A percentile compares a stretch with the other conserved stretches of the same genome.
Evolutionary conservation across 495 filamentous ascomycete genomes (phyloP).

Genomic region (Lindgomyces ingoldianus): DNA sequence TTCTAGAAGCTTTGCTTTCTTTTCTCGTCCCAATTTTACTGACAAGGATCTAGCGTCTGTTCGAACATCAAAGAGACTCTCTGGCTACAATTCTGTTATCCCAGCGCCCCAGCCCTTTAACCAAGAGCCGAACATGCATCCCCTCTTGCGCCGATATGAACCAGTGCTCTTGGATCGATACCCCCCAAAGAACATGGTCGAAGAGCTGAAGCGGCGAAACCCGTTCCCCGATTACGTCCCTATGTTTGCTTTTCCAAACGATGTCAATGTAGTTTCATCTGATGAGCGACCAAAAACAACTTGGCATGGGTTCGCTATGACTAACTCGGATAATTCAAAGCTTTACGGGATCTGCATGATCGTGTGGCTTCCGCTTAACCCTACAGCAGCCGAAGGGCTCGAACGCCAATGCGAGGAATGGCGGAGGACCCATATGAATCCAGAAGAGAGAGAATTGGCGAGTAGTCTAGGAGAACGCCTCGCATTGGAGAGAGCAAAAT

Average conservation of each 20-base stretch:
- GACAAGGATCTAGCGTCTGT: constrained; percentile 69
- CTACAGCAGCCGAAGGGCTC: constrained; percentile 77
- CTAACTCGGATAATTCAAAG: constrained; percentile 83
- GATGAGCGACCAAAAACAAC: constrained; percentile 91
- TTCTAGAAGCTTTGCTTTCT: constrained; percentile 28
- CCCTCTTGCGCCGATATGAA: constrained; percentile 88
- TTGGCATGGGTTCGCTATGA: constrained; percentile 99
- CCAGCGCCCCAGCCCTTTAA: constrained; percentile 88
- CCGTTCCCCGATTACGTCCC: constrained; percentile 96
- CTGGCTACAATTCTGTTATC: constrained; percentile 98
- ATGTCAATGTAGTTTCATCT: constrained; percentile 92
- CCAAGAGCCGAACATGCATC: constrained; percentile 89
- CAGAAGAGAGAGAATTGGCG: constrained; percentile 91
- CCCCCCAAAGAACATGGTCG: constrained; percentile 77
- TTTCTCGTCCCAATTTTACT: constrained; percentile 37
- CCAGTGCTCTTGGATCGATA: constrained; percentile 93
- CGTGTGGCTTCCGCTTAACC: constrained; percentile 86
- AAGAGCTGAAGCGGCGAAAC: constrained; percentile 77
- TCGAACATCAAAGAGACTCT: constrained; percentile 82
- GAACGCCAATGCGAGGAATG: constrained; percentile 92
- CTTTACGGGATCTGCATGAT: constrained; percentile 90
- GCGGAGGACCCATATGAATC: constrained; percentile 92
- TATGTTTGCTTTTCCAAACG: constrained; percentile 99
- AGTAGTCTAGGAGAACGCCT: constrained; percentile 88
- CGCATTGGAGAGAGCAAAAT: constrained; percentile 83